These are phyloP conservation scores for Microsporum canis DNA, from an alignment of 2,329 filamentous ascomycete genomes.

Conservation along the genomic window DNA sequence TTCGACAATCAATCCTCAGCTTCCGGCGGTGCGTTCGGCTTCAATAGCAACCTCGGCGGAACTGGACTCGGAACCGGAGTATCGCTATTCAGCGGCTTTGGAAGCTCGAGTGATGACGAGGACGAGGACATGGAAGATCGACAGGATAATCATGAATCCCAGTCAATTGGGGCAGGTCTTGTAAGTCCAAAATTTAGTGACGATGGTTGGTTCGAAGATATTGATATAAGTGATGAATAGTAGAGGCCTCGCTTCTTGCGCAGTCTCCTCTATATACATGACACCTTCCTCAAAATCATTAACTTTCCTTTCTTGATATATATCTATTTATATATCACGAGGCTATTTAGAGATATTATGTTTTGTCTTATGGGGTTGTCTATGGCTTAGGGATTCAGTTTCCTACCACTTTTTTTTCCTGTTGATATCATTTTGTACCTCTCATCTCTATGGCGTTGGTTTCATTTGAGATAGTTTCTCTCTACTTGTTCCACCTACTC, in stretches of 20 bases:
- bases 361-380: neutral
- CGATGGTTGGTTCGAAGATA: conserved; percentile 50
- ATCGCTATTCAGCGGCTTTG: conserved; percentile 77
- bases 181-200: conserved; percentile 54
- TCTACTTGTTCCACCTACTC: neutral
- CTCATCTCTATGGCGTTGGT: neutral
- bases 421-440: neutral
- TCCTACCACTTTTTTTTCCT: neutral
- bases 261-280: neutral
- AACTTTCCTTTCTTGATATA: conserved; percentile 13
- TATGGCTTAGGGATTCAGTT: neutral
- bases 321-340: conserved; percentile 1
- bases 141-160: conserved; percentile 52
- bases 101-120: conserved; percentile 89
- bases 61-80: conserved; percentile 43
- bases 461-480: neutral
- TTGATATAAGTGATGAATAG: conserved; percentile 51
- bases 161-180: conserved; percentile 28
- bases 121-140: conserved; percentile 74
- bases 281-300: neutral
- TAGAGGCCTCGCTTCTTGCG: conserved; percentile 3
- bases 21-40: conserved; percentile 60
- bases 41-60: conserved; percentile 23
- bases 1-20: conserved; percentile 53
- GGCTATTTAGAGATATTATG: neutral